A percentile compares a stretch with the other conserved stretches of the same genome.
phyloP scores from a whole-genome alignment of 2,329 filamentous ascomycete species.

The Pyrenophora teres region DNA sequence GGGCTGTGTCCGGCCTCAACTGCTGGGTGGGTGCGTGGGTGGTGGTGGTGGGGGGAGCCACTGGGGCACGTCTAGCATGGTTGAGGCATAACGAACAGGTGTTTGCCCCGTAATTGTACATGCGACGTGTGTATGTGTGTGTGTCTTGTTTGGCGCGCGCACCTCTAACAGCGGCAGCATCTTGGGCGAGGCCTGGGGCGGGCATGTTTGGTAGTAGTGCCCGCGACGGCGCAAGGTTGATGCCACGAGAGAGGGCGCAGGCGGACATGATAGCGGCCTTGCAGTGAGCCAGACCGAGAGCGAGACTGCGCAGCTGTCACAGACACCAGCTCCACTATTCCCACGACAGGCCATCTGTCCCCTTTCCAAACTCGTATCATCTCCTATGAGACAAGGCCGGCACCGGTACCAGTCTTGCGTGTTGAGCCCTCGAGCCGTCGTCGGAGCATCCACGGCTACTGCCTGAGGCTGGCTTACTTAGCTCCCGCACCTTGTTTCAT shows the following conservation, averaged over 20 bases:
- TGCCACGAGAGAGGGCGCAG: background rate
- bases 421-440: conserved; percentile 3
- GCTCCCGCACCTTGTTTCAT: conserved; percentile 31
- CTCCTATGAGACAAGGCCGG: background rate
- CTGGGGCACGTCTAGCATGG: conserved; percentile 9
- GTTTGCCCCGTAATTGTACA: conserved; percentile 12
- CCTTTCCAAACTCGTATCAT: background rate
- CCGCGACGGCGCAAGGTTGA: background rate
- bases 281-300: background rate
- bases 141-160: conserved; percentile 1
- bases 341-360: background rate
- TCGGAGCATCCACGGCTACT: conserved; percentile 15
- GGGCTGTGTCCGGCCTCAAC: conserved; percentile 5
- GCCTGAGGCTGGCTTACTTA: conserved; percentile 23
- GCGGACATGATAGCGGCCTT: background rate
- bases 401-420: background rate
- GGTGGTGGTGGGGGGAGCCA: background rate
- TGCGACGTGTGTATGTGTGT: background rate
- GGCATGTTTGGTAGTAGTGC: background rate
- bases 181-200: conserved; percentile 1
- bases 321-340: background rate
- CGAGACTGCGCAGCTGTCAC: background rate
- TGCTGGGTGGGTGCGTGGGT: conserved; percentile 1
- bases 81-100: conserved; percentile 7
- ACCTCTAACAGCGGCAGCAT: background rate